These are phyloP conservation scores for Flaveria robusta DNA, from an alignment of 129 eudicot genomes.

Conservation along the genomic window DNA sequence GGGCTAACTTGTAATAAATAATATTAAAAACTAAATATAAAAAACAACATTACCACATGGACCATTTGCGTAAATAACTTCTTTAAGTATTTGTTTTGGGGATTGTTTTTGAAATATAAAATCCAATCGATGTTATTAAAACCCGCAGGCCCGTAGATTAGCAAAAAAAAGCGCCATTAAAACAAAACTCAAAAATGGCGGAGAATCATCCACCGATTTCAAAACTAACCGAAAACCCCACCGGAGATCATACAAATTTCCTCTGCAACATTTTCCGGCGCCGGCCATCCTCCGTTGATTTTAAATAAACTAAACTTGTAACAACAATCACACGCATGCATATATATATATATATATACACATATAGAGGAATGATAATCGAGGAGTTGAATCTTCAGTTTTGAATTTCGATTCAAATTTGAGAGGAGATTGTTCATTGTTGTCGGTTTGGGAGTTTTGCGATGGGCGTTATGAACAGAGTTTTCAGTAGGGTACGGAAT, in stretches of 20 bases:
- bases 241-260: constrained; percentile 22
- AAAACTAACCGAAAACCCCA: constrained; percentile 27
- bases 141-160: constrained; percentile 24
- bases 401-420: constrained; percentile 11
- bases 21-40: too few relatives aligned
- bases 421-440: constrained; percentile 1
- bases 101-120: constrained; percentile 6
- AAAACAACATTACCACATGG: too few relatives aligned
- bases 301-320: neutral
- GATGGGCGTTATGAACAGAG: constrained; percentile 50
- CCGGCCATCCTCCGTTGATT: neutral
- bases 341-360: neutral
- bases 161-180: constrained; percentile 13
- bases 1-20: too few relatives aligned
- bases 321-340: neutral
- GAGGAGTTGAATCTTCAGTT: neutral
- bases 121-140: constrained; percentile 19
- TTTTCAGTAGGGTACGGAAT: constrained; percentile 55
- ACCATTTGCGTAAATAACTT: too few relatives aligned
- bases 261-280: constrained; percentile 38
- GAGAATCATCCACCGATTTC: constrained; percentile 32
- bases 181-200: constrained; percentile 28
- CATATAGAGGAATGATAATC: neutral
- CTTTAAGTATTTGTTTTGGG: too few relatives aligned
- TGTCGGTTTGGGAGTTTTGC: neutral